phyloP scores from a whole-genome alignment of 2,329 filamentous ascomycete species.

The Aspergillus quadricinctus region DNA sequence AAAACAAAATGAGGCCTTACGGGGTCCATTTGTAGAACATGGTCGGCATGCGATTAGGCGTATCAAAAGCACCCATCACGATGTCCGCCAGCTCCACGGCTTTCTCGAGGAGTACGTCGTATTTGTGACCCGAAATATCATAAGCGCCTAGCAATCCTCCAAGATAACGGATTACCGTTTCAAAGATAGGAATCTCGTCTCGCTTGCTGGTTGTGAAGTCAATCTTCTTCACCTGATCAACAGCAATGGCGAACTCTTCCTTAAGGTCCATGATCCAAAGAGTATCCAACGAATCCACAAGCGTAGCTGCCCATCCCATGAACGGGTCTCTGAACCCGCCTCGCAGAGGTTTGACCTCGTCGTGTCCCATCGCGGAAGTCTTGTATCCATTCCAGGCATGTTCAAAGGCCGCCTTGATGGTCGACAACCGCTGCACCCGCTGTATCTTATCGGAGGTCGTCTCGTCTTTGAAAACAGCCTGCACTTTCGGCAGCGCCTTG shows the following conservation, averaged over 20 bases:
- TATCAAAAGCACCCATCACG: constrained; percentile 80
- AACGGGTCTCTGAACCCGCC: constrained; percentile 72
- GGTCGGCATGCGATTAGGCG: constrained; percentile 87
- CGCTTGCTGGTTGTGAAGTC: constrained; percentile 74
- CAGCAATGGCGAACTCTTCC: constrained; percentile 75
- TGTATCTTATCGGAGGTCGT: constrained; percentile 55
- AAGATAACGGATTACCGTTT: constrained; percentile 86
- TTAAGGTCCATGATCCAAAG: constrained; percentile 81
- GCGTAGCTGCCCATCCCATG: constrained; percentile 83
- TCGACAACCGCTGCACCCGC: constrained; percentile 59
- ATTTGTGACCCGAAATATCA: constrained; percentile 70
- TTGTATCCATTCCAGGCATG: constrained; percentile 82
- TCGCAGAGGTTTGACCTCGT: constrained; percentile 74
- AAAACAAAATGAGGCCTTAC: constrained; percentile 31
- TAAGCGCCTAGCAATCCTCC: constrained; percentile 82
- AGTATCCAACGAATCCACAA: constrained; percentile 79
- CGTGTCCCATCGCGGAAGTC: constrained; percentile 74
- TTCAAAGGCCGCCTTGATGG: constrained; percentile 69
- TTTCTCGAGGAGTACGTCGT: constrained; percentile 69
- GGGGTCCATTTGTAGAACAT: constrained; percentile 77
- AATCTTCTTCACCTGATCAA: constrained; percentile 64
- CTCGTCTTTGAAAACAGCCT: constrained; percentile 66
- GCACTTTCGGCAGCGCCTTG: constrained; percentile 69
- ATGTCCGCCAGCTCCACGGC: constrained; percentile 75
- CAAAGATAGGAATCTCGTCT: constrained; percentile 78